Base-by-base conservation (phyloP, 768 basidiomycete genomes). In the Pleurotus sapidus region DNA sequence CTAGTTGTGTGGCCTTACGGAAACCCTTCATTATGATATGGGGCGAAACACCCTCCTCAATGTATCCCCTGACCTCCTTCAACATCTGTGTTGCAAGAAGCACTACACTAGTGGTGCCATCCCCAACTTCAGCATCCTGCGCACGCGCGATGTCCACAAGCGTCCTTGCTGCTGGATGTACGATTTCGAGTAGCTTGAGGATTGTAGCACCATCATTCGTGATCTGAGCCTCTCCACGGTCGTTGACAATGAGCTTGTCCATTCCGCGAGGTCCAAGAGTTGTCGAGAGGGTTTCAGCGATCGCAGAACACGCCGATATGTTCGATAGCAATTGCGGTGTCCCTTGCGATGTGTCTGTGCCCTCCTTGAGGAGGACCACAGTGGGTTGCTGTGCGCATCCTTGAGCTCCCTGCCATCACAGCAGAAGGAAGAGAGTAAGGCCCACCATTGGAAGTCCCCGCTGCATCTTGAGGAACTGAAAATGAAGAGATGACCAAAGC, bases 201-300 rank as follows among this genome's bases (percentile, higher is more conserved):
- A 99, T 97, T 59, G 97, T 99, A 37, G 97, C 97, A 58, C 97
- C 97, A 83, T 99, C 97, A 73, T 99, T 99, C 18, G 97, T 98
- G 68, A 99, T 99, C 76, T 97, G 96, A 7, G 97, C 94, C 59
- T 95, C 90, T 49, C 97, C 96, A 57, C 95, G 85, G 58, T 92
- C 89, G 59, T 88, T 88, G 2, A 98, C 96, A 63, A 97, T 97
- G 46, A 98, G 79, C 71, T 98, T 98, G 73, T 99, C 97, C 97
- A 99, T 98, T 61, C 97, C 97, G 59, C 97, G 80, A 6, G 97
- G 97, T 12, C 97, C 97, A n/a, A 99, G 85, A 30, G 97, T 98
- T 56, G 84, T 94, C 18, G 97, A 82, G 55, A 99, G 84, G 2
- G 93, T 98, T 68, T 93, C 86, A 47, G 95, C 76, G 63, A 99